Base-by-base conservation (phyloP, 2,329 filamentous ascomycete genomes). In the Verticillium klebahnii region DNA sequence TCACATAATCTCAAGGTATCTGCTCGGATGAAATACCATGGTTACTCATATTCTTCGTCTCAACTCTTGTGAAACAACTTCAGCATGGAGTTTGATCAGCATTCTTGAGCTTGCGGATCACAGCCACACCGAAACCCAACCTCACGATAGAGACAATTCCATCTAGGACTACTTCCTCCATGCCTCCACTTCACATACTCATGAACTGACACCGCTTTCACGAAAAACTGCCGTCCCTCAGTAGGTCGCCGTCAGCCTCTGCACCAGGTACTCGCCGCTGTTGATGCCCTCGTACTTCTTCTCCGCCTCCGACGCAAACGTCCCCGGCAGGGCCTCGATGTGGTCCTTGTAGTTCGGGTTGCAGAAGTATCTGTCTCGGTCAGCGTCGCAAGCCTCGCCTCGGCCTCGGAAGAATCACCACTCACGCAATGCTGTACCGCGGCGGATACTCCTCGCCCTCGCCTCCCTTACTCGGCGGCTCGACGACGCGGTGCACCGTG, bases 401-500 rank as follows among this genome's bases (percentile, higher is more conserved):
- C 7, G n/a, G 62, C 40, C 29, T 14, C 31, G 37, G 5, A 25
- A 1, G 4, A 5, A 55, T 57, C 56, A 60, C 14, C 32, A 80
- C 83, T 71, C 68, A 97, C 68, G 93, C 93, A 71, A 97, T 89
- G 69, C 90, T 94, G 71, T 97, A 97, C 45, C 90, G 82, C 0
- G 92, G 82, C 1, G 92, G 92, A 73, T 96, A 89, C 45, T 80
- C 76, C 15, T 81, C 81, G 6, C 76, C 77, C 17, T 81, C 82
- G 8, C 76, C 77, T 3, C 77, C 79, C 4, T 81, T 82, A 17
- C 80, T 78, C 1, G 91, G 90, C 2, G 93, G 93, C 77, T 97
- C 91, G 5, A 97, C 91, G 1, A 97, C 93, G 12, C 93, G 87
- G 75, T 97, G 93, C 63, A 93, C 86, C 4, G 93, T 97, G 71